A percentile compares a stretch with the other conserved stretches of the same genome.
Conservation (phyloP, 495 filamentous ascomycete genomes). For the Aspergillus heteromorphus region DNA sequence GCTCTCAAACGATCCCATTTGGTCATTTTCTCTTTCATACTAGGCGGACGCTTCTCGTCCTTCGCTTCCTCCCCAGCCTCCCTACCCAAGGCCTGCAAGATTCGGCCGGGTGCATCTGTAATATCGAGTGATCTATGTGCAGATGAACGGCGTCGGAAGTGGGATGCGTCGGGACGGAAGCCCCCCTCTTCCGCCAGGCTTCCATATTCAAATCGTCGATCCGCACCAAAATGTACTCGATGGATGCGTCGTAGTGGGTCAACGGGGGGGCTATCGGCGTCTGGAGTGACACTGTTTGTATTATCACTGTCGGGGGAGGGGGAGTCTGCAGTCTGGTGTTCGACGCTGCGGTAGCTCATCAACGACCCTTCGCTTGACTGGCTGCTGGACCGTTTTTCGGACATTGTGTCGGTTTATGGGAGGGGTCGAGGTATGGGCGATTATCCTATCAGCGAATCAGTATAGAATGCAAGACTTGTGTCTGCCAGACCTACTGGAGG, state of each 20-base stretch:
- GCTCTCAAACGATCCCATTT: not conserved
- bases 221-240: conserved; percentile 10
- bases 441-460: not conserved
- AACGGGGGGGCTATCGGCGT: not conserved
- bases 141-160: not conserved
- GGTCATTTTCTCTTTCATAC: not conserved
- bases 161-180: not conserved
- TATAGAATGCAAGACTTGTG: not conserved
- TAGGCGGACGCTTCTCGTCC: not conserved
- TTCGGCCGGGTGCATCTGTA: conserved; percentile 1
- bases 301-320: not conserved
- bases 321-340: not conserved
- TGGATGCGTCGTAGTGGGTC: not conserved
- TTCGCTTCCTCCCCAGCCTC: not conserved
- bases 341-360: not conserved
- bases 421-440: not conserved
- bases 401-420: not conserved
- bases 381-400: not conserved
- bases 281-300: not conserved
- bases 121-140: conserved; percentile 6
- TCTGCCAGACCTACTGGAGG: not conserved
- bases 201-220: conserved; percentile 11
- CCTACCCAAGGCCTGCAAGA: not conserved
- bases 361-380: not conserved
- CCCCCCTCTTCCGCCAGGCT: not conserved